A percentile compares a stretch with the other conserved stretches of the same genome.
Evolutionary conservation across 148 eudicot genomes (phyloP).

Genomic region (Euryodendron excelsum): DNA sequence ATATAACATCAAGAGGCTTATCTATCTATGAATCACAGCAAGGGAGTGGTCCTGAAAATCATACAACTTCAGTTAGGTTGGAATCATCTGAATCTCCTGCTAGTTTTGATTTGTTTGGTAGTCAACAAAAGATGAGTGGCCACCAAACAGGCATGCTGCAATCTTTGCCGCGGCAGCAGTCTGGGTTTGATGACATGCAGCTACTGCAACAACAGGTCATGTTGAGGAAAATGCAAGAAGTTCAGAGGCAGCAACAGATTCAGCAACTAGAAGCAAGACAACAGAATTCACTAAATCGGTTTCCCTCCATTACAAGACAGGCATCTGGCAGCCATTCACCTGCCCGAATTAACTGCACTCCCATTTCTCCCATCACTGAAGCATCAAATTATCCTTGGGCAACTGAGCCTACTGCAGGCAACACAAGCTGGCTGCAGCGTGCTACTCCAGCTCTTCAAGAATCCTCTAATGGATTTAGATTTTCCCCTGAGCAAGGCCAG

Average conservation of each 20-base stretch:
- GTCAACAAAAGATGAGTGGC: slow-evolving; percentile 61
- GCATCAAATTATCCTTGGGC: slow-evolving; percentile 52
- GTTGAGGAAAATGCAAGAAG: slow-evolving; percentile 78
- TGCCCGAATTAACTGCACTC: slow-evolving; percentile 44
- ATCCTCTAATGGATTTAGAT: slow-evolving; percentile 47
- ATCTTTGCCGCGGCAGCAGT: slow-evolving; percentile 52
- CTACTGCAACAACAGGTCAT: slow-evolving; percentile 65
- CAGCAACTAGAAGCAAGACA: slow-evolving; percentile 59
- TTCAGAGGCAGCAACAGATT: slow-evolving; percentile 72
- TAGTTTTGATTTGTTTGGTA: slow-evolving; percentile 66
- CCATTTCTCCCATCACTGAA: slow-evolving; percentile 48
- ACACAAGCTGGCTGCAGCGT: slow-evolving; percentile 60
- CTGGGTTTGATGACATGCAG: slow-evolving; percentile 61
- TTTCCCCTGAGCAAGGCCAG: slow-evolving; percentile 57
- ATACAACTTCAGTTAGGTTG: slow-evolving; percentile 34
- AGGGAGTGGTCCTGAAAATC: slow-evolving; percentile 46
- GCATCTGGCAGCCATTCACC: slow-evolving; percentile 46
- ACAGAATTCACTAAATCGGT: slow-evolving; percentile 45
- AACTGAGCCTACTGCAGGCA: slow-evolving; percentile 48
- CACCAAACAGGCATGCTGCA: slow-evolving; percentile 64
- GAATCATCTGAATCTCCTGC: slow-evolving; percentile 54
- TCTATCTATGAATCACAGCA: slow-evolving; percentile 55
- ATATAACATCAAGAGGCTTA: slow-evolving; percentile 48
- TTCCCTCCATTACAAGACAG: slow-evolving; percentile 48
- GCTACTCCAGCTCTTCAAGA: slow-evolving; percentile 48